Conservation (phyloP, 345 rosid genomes). For the Pistacia atlantica region DNA sequence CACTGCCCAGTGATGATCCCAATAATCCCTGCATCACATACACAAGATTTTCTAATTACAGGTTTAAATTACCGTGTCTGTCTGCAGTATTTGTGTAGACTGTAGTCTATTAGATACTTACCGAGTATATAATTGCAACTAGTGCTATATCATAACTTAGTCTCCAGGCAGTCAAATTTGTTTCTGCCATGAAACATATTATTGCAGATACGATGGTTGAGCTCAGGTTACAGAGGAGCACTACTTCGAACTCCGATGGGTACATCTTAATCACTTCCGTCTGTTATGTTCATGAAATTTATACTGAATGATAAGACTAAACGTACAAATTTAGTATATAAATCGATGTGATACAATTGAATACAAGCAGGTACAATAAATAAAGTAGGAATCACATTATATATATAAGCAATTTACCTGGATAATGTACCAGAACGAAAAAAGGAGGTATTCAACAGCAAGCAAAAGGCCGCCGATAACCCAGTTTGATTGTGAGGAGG, state of each 20-base stretch:
- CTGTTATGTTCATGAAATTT: conserved; percentile 18
- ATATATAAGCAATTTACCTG: conserved; percentile 19
- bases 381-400: too few species aligned
- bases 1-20: conserved; percentile 17
- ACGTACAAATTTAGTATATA: too few species aligned
- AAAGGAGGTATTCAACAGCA: conserved; percentile 21
- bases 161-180: conserved; percentile 33
- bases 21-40: conserved; percentile 19
- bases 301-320: too few species aligned
- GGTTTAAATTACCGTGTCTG: neutral
- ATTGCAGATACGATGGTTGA: conserved; percentile 37
- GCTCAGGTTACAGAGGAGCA: conserved; percentile 30
- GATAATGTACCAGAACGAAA: conserved; percentile 30
- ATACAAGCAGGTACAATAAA: neutral
- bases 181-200: conserved; percentile 41
- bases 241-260: conserved; percentile 39
- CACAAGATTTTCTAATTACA: neutral
- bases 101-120: neutral
- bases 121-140: conserved; percentile 32
- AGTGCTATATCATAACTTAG: conserved; percentile 35
- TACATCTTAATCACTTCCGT: conserved; percentile 42
- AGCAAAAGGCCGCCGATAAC: conserved; percentile 37
- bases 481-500: conserved; percentile 29
- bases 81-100: neutral
- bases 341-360: too few species aligned